phyloP scores from a whole-genome alignment of 2,329 filamentous ascomycete species.

The Hymenoscyphus fructigenus region DNA sequence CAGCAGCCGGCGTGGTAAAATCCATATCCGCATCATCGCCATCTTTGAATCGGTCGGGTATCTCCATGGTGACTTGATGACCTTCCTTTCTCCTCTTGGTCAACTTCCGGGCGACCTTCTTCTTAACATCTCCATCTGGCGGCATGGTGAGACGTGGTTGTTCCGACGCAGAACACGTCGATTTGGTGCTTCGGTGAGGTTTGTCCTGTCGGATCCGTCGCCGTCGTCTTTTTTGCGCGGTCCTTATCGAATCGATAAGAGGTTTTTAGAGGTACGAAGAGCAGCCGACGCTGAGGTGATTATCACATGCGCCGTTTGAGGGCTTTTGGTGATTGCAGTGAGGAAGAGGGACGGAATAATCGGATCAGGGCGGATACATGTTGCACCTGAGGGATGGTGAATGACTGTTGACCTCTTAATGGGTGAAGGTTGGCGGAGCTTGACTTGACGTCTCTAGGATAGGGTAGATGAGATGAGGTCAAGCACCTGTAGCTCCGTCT shows the following conservation, averaged over 20 bases:
- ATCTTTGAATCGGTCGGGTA: constrained; percentile 58
- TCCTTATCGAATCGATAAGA: constrained; percentile 13
- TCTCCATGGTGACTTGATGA: constrained; percentile 46
- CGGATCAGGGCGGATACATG: background rate
- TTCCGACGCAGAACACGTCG: constrained; percentile 11
- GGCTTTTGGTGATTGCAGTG: background rate
- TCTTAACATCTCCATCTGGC: constrained; percentile 42
- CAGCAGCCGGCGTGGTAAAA: constrained; percentile 54
- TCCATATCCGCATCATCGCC: constrained; percentile 61
- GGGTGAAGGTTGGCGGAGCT: background rate
- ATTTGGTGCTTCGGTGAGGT: constrained; percentile 3
- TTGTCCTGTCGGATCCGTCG: constrained; percentile 3
- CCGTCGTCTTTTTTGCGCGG: constrained; percentile 3
- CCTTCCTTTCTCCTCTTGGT: constrained; percentile 43
- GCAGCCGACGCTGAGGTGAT: background rate
- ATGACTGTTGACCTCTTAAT: background rate
- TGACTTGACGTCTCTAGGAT: background rate
- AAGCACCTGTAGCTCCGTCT: background rate
- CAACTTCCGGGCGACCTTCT: constrained; percentile 43
- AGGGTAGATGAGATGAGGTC: background rate
- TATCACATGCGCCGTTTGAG: constrained; percentile 7
- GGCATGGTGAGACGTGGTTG: constrained; percentile 32
- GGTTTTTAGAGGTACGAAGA: background rate
- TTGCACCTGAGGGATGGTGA: constrained; percentile 3
- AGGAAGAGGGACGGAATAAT: background rate